Evolutionary conservation across 345 rosid genomes (phyloP).

Genomic region (Capsella bursapastoris): DNA sequence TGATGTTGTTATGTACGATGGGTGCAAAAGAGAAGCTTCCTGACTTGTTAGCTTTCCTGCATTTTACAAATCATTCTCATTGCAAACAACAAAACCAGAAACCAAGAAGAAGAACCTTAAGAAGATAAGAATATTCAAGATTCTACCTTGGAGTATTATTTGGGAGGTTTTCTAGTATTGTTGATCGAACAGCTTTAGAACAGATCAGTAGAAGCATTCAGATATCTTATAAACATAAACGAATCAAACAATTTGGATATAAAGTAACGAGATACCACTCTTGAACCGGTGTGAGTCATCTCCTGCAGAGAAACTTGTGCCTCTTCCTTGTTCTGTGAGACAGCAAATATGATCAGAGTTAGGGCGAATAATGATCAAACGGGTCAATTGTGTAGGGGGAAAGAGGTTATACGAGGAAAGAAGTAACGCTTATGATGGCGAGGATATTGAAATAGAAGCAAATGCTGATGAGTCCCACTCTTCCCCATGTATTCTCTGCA

Average conservation of each 20-base stretch:
- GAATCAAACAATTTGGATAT: background rate
- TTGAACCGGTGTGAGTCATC: conserved; percentile 46
- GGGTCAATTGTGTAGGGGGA: background rate
- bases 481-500: conserved; percentile 58
- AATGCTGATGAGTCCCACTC: conserved; percentile 59
- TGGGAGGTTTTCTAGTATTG: conserved; percentile 48
- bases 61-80: conserved; percentile 44
- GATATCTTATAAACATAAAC: conserved; percentile 12
- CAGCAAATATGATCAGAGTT: conserved; percentile 18
- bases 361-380: background rate
- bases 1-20: conserved; percentile 40
- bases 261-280: conserved; percentile 44
- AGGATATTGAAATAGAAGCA: conserved; percentile 51
- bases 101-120: background rate
- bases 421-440: conserved; percentile 67
- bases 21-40: conserved; percentile 50
- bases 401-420: conserved; percentile 60
- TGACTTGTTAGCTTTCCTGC: conserved; percentile 46
- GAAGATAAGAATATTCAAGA: conserved; percentile 6
- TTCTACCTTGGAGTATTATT: conserved; percentile 49
- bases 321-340: conserved; percentile 44
- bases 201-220: conserved; percentile 25
- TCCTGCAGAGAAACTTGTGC: conserved; percentile 45
- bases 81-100: background rate
- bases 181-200: conserved; percentile 50